Base-by-base conservation (phyloP, 805 yeast genomes). In the Monosporozyma siamensis region DNA sequence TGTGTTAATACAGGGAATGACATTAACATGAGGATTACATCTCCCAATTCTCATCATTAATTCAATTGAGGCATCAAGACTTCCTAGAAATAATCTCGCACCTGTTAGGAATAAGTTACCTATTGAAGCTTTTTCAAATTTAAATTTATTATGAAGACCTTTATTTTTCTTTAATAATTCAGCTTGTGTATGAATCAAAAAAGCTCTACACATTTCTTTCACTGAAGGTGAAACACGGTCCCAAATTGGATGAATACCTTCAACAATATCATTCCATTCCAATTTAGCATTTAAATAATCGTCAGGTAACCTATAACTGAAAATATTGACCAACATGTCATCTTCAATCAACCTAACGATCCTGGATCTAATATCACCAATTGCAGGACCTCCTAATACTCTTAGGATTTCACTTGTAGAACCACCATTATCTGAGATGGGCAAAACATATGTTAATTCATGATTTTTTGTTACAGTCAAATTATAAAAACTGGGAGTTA, bases 391-490 rank as follows among this genome's bases (percentile, higher is more conserved):
- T 2, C 95, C 95, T 14, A 89, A 69, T 1, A 87, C 85, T 11
- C 96, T 65, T 5, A 88, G 70, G 20, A 89, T 74, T 61, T 89
- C 97, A 22, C 94, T 81, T 0, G 96, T 86, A 2, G 96, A 88
- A 0, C 97, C 97, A 14, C 97, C 97, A 56, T 89, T 89, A 59
- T 89, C 97, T 38, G 85, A 78, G 12, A 89, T 76, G 0, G 97
- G 97, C 27, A 89, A 63, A 4, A 88, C 71, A 51, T 82, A 88
- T 6, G 58, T 52, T 32, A 57, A 31, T 23, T 53, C 52, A 25
- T 45, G 35, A 6, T 43, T 42, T 20, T 46, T 35, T 8, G 32
- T 41, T 4, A 42, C 44, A 2, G 81, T 65, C 4, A 83, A 64
- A 8, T 66, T 55, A 30, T 71, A 67, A 49, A 84, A 79, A 9